Percentiles rank a stretch among this genome's conserved stretches.
These are phyloP conservation scores for Zea mays DNA, from an alignment of 176 grass and related monocot species.

Conservation along the genomic window DNA sequence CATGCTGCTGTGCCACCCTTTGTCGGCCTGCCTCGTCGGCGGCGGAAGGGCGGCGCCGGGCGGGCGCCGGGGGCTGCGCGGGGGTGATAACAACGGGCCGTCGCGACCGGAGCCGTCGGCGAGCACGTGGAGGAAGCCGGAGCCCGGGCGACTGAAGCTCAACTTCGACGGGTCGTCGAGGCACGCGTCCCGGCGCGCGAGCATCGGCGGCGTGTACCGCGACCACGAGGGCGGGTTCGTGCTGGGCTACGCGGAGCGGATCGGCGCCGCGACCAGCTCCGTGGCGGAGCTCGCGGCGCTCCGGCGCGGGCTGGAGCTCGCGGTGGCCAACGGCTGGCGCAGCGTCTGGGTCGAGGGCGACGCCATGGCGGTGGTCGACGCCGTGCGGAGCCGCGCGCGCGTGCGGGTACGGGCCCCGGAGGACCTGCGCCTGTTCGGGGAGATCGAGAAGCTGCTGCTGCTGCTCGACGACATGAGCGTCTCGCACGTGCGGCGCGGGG, in stretches of 20 bases:
- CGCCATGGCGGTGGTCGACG: slow-evolving; percentile 51
- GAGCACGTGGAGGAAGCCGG: slow-evolving; percentile 59
- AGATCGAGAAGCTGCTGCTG: slow-evolving; percentile 44
- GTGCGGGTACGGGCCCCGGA: slow-evolving; percentile 15
- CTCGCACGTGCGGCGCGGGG: slow-evolving; percentile 52
- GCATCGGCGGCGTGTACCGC: slow-evolving; percentile 76
- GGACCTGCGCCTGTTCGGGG: slow-evolving; percentile 35
- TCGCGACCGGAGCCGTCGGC: background rate
- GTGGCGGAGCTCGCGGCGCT: slow-evolving; percentile 60
- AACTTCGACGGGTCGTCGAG: slow-evolving; percentile 88
- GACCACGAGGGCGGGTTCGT: slow-evolving; percentile 74
- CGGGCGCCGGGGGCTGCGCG: background rate
- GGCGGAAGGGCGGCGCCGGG: background rate
- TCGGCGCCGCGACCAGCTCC: slow-evolving; percentile 60
- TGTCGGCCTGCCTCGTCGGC: background rate
- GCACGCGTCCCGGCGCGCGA: slow-evolving; percentile 46
- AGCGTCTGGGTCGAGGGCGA: slow-evolving; percentile 61
- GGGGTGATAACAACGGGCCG: background rate
- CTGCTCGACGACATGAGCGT: slow-evolving; percentile 36
- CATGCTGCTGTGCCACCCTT: slow-evolving; percentile 16
- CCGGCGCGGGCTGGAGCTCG: slow-evolving; percentile 61
- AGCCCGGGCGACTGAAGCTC: slow-evolving; percentile 60
- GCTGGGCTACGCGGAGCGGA: slow-evolving; percentile 69
- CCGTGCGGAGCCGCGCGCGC: background rate
- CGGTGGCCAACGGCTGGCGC: slow-evolving; percentile 51